Evolutionary conservation across 441 rosid genomes (phyloP).

Genomic region (Rhodomyrtus psidioides): DNA sequence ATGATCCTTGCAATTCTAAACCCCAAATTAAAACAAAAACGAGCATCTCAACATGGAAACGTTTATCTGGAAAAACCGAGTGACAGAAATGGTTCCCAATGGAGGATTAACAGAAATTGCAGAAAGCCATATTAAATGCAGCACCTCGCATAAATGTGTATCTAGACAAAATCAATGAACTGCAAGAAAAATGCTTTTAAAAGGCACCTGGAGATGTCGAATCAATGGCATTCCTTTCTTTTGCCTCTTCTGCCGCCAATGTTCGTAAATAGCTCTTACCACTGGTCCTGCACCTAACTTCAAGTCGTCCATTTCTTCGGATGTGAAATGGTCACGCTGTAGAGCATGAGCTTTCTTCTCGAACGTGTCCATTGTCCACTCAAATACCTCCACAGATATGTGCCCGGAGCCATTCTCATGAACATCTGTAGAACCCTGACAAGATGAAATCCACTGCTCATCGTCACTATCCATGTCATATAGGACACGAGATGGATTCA

Average conservation of each 20-base stretch:
- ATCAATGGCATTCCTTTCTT: conserved; percentile 83
- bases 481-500: conserved; percentile 60
- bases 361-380: conserved; percentile 69
- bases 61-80: background rate
- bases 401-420: conserved; percentile 22
- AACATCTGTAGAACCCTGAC: conserved; percentile 30
- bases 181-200: background rate
- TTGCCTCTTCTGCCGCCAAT: conserved; percentile 80
- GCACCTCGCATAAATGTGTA: background rate
- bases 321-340: conserved; percentile 54
- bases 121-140: background rate
- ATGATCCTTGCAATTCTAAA: background rate
- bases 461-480: conserved; percentile 98
- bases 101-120: background rate
- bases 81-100: background rate
- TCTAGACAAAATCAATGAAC: background rate
- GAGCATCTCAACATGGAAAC: background rate
- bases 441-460: conserved; percentile 54
- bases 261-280: conserved; percentile 41
- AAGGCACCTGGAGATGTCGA: conserved; percentile 86
- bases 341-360: conserved; percentile 85
- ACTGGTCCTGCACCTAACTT: conserved; percentile 46
- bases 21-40: background rate
- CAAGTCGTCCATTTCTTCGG: conserved; percentile 60
- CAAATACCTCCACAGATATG: conserved; percentile 57